Conservation (phyloP, 23 red algal genomes). For the Pyropia yezoensis region DNA sequence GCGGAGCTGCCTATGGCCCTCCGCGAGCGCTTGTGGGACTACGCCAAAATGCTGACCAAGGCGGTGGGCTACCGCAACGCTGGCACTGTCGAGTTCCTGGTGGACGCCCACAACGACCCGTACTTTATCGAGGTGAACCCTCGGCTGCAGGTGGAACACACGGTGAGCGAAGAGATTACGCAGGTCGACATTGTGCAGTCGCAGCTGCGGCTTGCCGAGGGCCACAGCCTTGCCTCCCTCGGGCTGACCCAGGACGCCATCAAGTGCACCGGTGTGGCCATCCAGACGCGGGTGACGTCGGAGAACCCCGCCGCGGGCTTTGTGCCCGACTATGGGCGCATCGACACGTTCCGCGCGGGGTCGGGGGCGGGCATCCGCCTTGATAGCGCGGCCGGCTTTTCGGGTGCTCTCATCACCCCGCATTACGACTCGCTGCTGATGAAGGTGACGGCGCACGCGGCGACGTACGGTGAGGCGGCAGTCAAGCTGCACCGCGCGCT, state of each 20-base stretch:
- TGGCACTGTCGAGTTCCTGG: slow-evolving; percentile 53
- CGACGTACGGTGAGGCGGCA: not conserved
- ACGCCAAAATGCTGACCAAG: slow-evolving; percentile 6
- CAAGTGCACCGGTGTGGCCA: slow-evolving; percentile 6
- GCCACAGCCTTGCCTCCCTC: slow-evolving; percentile 1
- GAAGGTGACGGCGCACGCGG: slow-evolving; percentile 7
- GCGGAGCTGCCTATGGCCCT: slow-evolving; percentile 7
- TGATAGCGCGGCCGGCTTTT: slow-evolving; percentile 2
- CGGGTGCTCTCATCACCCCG: slow-evolving; percentile 2
- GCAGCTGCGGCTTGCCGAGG: slow-evolving; percentile 21
- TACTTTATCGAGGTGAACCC: slow-evolving; percentile 63
- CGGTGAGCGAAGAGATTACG: slow-evolving; percentile 43
- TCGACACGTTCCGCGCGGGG: slow-evolving; percentile 14
- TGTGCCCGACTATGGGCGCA: slow-evolving; percentile 18
- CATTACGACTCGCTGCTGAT: slow-evolving; percentile 11
- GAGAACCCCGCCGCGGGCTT: slow-evolving; percentile 15
- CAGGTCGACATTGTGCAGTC: slow-evolving; percentile 38
- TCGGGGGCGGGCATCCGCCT: slow-evolving; percentile 7
- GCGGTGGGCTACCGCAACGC: slow-evolving; percentile 32
- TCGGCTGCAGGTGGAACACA: slow-evolving; percentile 51
- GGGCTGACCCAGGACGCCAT: slow-evolving; percentile 9
- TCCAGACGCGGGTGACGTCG: slow-evolving; percentile 12
- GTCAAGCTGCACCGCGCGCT: slow-evolving; percentile 7
- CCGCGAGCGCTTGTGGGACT: slow-evolving; percentile 9
- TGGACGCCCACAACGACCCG: slow-evolving; percentile 5